These are phyloP conservation scores for Daldinia caldariorum DNA, from an alignment of 495 filamentous ascomycete species.

Conservation along the genomic window DNA sequence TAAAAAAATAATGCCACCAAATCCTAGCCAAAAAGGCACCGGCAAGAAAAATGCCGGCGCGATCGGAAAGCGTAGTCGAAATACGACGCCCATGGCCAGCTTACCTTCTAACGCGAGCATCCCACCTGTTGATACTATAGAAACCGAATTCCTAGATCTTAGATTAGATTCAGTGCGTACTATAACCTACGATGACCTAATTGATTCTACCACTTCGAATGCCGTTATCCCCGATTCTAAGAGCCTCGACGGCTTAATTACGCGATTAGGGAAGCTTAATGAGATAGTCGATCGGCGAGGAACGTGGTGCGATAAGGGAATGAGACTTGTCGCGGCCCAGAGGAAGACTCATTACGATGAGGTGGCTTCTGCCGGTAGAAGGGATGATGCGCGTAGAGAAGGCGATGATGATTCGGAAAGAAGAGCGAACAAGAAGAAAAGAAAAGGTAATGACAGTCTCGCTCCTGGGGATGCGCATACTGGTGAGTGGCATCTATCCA, in stretches of 20 bases:
- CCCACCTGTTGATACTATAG: slow-evolving; percentile 64
- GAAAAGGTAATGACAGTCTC: slow-evolving; percentile 60
- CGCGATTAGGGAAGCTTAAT: slow-evolving; percentile 71
- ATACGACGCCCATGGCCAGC: slow-evolving; percentile 81
- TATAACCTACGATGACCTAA: slow-evolving; percentile 75
- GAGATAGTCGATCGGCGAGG: slow-evolving; percentile 72
- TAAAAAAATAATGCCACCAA: slow-evolving; percentile 67
- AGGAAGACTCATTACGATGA: slow-evolving; percentile 68
- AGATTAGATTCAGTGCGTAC: slow-evolving; percentile 59
- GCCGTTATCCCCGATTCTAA: slow-evolving; percentile 78
- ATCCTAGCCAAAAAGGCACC: slow-evolving; percentile 74
- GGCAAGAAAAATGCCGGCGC: slow-evolving; percentile 74
- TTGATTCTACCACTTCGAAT: slow-evolving; percentile 69
- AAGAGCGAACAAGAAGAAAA: slow-evolving; percentile 67
- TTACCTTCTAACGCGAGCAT: slow-evolving; percentile 59
- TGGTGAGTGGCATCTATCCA: slow-evolving; percentile 60
- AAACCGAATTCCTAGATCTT: slow-evolving; percentile 72
- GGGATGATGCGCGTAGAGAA: slow-evolving; percentile 53
- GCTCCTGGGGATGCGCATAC: slow-evolving; percentile 74
- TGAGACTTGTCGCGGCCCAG: slow-evolving; percentile 72
- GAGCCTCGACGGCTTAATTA: slow-evolving; percentile 72
- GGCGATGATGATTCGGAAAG: slow-evolving; percentile 61
- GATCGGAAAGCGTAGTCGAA: slow-evolving; percentile 82
- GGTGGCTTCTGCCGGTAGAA: slow-evolving; percentile 54
- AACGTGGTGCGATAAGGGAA: slow-evolving; percentile 72